Evolutionary conservation across 2,329 filamentous ascomycete genomes (phyloP).

Genomic region (Metarhizium robertsii): DNA sequence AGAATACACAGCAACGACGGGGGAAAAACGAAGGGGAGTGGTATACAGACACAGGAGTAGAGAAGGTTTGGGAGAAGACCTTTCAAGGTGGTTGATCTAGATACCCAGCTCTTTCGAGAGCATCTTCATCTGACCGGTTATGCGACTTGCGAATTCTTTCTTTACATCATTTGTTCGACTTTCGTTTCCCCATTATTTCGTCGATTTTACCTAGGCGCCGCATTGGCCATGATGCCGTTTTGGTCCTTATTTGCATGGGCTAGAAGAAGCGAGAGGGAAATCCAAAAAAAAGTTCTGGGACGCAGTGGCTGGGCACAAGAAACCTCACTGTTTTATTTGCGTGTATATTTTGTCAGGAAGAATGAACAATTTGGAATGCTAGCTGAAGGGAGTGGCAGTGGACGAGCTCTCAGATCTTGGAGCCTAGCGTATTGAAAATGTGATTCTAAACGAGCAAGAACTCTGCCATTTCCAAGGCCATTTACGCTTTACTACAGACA

Average conservation of each 20-base stretch:
- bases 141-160: constrained; percentile 3
- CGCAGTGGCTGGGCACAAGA: background rate
- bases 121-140: constrained; percentile 24
- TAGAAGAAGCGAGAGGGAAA: background rate
- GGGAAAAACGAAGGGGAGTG: background rate
- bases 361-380: background rate
- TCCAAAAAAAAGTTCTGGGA: background rate
- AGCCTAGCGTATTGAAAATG: background rate
- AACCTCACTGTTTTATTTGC: background rate
- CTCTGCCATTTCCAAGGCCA: background rate
- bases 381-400: background rate
- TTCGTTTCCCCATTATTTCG: constrained; percentile 1
- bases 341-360: constrained; percentile 1
- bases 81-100: constrained; percentile 23
- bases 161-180: constrained; percentile 9
- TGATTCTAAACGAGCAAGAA: background rate
- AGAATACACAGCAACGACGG: constrained; percentile 1
- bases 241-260: background rate
- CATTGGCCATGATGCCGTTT: background rate
- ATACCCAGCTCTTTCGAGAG: constrained; percentile 31
- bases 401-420: background rate
- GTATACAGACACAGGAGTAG: background rate
- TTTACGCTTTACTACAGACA: background rate
- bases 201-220: background rate
- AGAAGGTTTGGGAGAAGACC: background rate